Conservation (phyloP, 176 grass and related monocot species). For the Dactylis glomerata region DNA sequence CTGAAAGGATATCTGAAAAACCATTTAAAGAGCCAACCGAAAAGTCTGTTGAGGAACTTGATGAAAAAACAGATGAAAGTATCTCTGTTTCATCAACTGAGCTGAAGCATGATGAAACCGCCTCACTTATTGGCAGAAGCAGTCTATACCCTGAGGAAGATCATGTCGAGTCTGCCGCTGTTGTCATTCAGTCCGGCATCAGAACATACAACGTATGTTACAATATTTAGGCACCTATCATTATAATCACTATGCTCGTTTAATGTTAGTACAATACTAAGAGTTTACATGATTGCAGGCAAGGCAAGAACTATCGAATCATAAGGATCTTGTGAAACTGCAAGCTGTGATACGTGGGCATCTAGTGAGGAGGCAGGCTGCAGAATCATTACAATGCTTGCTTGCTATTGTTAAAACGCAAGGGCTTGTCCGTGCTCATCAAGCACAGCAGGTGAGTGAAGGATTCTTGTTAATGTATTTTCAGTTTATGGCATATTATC, state of each 20-base stretch:
- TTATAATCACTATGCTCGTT: conserved; percentile 17
- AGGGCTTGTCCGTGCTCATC: conserved; percentile 56
- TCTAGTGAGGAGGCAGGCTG: conserved; percentile 73
- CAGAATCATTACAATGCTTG: conserved; percentile 72
- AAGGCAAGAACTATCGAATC: conserved; percentile 49
- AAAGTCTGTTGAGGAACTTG: conserved; percentile 31
- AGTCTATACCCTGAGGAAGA: conserved; percentile 27
- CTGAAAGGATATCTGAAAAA: conserved; percentile 32
- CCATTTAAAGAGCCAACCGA: conserved; percentile 32
- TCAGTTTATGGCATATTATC: not conserved
- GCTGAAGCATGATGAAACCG: conserved; percentile 41
- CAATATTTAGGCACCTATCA: conserved; percentile 2
- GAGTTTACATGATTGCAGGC: conserved; percentile 43
- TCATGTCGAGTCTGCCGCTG: conserved; percentile 43
- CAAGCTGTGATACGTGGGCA: conserved; percentile 83
- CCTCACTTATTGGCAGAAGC: conserved; percentile 28
- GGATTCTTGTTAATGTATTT: not conserved
- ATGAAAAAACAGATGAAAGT: conserved; percentile 39
- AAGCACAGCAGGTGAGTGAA: conserved; percentile 41
- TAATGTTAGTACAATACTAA: conserved; percentile 23
- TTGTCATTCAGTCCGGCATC: conserved; percentile 65
- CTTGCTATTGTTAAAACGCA: conserved; percentile 91
- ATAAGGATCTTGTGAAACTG: conserved; percentile 72
- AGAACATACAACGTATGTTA: conserved; percentile 63
- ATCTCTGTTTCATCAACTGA: conserved; percentile 23